Evolutionary conservation across 805 yeast species (phyloP).

Genomic region (Phaffomyces antillensis): DNA sequence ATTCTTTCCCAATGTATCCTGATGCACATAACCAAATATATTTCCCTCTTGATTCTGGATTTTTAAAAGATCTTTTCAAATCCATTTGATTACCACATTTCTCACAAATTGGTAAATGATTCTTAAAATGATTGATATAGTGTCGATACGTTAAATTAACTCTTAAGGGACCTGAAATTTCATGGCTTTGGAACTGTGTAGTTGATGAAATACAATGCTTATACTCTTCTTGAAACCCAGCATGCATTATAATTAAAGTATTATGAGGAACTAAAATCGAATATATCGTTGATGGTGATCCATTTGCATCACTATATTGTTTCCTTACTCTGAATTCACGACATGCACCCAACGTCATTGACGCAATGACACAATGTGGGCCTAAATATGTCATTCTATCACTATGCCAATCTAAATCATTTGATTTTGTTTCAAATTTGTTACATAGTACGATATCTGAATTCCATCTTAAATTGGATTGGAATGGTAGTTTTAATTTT

Average conservation of each 20-base stretch:
- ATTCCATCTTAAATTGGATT: conserved; percentile 37
- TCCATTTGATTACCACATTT: conserved; percentile 37
- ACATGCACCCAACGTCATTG: conserved; percentile 62
- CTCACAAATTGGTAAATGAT: conserved; percentile 37
- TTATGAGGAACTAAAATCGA: conserved; percentile 66
- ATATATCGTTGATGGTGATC: conserved; percentile 27
- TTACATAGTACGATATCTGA: conserved; percentile 52
- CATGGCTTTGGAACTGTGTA: conserved; percentile 36
- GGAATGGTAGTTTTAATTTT: conserved; percentile 31
- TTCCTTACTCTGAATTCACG: conserved; percentile 57
- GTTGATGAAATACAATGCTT: conserved; percentile 57
- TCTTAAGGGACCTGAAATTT: conserved; percentile 42
- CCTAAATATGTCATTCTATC: conserved; percentile 70
- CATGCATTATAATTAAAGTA: conserved; percentile 63
- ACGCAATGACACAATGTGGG: conserved; percentile 61
- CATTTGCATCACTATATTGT: conserved; percentile 25
- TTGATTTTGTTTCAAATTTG: conserved; percentile 40
- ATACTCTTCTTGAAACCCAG: conserved; percentile 71
- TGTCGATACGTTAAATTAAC: conserved; percentile 62
- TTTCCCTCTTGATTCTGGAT: conserved; percentile 39
- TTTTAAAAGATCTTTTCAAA: conserved; percentile 48
- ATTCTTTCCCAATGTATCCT: conserved; percentile 35
- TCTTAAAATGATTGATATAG: conserved; percentile 33
- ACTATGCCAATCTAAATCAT: conserved; percentile 67
- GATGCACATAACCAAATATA: conserved; percentile 65